phyloP scores from a whole-genome alignment of 129 eudicot species.

The Daucus carota region DH1_v3.0 NC_030384.2:47056001-47056500 shows the following conservation, averaged over 20 bases:
- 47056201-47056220: neutral
- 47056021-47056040: too few relatives aligned
- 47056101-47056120: too few relatives aligned
- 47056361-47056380: slow-evolving; percentile 55
- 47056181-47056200: too few relatives aligned
- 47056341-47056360: slow-evolving; percentile 66
- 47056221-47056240: neutral
- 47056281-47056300: neutral
- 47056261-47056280: neutral
- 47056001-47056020: too few relatives aligned
- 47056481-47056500: neutral
- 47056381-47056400: slow-evolving; percentile 72
- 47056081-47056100: too few relatives aligned
- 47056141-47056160: too few relatives aligned
- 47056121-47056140: too few relatives aligned
- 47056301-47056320: neutral
- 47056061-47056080: too few relatives aligned
- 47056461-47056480: neutral
- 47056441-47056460: slow-evolving; percentile 20
- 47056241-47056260: neutral
- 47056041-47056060: too few relatives aligned
- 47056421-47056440: slow-evolving; percentile 72
- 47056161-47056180: too few relatives aligned
- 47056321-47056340: slow-evolving; percentile 23
- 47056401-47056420: slow-evolving; percentile 71